Evolutionary conservation across 331 rosid species (phyloP), one percentile per base, ranked within the genome.

Genomic region (Acacia concinna): DNA sequence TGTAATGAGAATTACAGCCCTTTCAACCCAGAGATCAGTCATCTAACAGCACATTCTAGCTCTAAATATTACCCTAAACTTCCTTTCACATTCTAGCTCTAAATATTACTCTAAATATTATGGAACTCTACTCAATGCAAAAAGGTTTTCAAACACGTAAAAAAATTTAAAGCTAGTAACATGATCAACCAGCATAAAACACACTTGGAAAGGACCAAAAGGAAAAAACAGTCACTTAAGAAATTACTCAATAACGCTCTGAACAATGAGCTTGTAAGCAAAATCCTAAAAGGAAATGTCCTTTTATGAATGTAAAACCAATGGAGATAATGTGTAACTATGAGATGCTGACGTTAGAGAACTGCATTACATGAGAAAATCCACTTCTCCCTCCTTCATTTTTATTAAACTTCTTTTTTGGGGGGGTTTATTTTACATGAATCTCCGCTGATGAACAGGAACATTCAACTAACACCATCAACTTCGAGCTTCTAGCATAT

Each of bases 401-500:
- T 67, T 1, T 20, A 5, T 68, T 1, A 11, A 21, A 4, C 5
- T 40, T 23, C 5, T 4, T 38, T 21, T 68, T 41, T 62, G 21
- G 15, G 32, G 9, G 5, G 37, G 17, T 4, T 62, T 15, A 3
- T 35, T 68, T 38, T 40, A 21, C 25, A 68, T 5, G 34, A 68
- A 68, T 1, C 47, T 67, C 34, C 21, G n/a, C 51, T 38, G 23
- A 12, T 11, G 18, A 35, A 30, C 1, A 2, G 52, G 10, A 56
- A 66, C 28, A 49, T 3, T 44, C 23, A 49, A 44, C 74, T 2
- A 25, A 57, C 20, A 14, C 64, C 47, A 35, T 73, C 78, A 62
- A 68, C 23, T 68, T 69, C 8, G 64, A 70, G 76, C 68, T 52
- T 79, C 57, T 74, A 27, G 60, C 32, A 44, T 31, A 20, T 41